Base-by-base conservation (phyloP, 2,329 filamentous ascomycete species). In the Talaromyces rugulosus region DNA sequence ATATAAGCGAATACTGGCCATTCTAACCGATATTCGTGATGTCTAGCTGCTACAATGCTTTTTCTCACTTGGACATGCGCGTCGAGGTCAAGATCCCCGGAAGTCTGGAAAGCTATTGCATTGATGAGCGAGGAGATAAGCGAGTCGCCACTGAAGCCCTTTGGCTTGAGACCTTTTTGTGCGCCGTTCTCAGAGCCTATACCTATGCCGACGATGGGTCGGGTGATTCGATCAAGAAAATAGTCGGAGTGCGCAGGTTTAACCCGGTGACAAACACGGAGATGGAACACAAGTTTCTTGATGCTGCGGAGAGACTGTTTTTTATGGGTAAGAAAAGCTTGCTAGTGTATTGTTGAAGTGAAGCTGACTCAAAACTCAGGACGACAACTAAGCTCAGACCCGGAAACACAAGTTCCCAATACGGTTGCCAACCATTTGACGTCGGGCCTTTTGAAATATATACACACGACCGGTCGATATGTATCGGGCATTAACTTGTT, bases 191-290 rank as follows among this genome's bases (percentile, higher is more conserved):
- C 65, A 86, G 95, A 70, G 93, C 95, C 63, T 99, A 98, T 77
- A 94, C 92, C 0, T 99, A 99, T 74, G 95, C 95, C 56, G 94
- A 99, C 73, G 90, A 97, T 75, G 94, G 94, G 52, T 95, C 90
- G 60, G 94, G 94, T 60, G 94, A 97, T 70, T 90, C 90, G 1
- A 96, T 98, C 74, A 90, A 95, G 76, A 96, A 95, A 80, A 97
- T 99, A 63, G 91, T 98, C 73, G 95, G 94, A n/a, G 92, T 98
- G 57, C 86, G 95, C 68, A 87, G 95, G 65, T 98, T 99, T 83
- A 99, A 99, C 73, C 95, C 95, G 1, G 91, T 99, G 64, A 97
- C 92, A 55, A 98, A 91, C 75, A 98, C 95, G n/a, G 95, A 99
- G 76, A 92, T 92, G 64, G 95, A 99, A 77, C 95, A 99, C 74